Evolutionary conservation across 768 basidiomycete species (phyloP).

Genomic region (Pilatotrama ljubarskyi): DNA sequence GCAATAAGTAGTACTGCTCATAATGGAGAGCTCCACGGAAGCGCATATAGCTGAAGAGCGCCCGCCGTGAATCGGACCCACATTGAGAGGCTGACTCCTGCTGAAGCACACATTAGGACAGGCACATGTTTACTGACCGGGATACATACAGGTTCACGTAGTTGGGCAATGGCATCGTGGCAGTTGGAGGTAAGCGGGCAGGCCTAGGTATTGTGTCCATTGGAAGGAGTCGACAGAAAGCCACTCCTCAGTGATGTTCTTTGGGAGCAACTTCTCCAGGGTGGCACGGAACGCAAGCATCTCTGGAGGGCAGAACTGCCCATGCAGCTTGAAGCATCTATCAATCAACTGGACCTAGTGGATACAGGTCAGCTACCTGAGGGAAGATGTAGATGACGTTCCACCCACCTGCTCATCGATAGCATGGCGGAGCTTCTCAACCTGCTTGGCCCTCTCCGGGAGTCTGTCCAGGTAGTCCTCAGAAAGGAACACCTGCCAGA

Average conservation of each 20-base stretch:
- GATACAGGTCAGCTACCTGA: neutral
- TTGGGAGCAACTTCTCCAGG: conserved; percentile 80
- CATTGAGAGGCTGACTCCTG: conserved; percentile 15
- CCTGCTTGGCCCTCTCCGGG: conserved; percentile 67
- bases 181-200: conserved; percentile 17
- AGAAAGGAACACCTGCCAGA: conserved; percentile 75
- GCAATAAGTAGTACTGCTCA: too few species aligned
- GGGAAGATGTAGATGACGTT: neutral
- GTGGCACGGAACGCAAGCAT: conserved; percentile 94
- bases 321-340: conserved; percentile 81
- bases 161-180: conserved; percentile 19
- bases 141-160: conserved; percentile 17
- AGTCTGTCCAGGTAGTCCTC: conserved; percentile 65
- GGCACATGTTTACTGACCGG: neutral
- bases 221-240: conserved; percentile 56
- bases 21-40: too few species aligned
- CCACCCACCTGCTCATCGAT: conserved; percentile 79
- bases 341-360: conserved; percentile 76
- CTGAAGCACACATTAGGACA: neutral
- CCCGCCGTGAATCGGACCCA: conserved; percentile 28
- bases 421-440: conserved; percentile 69
- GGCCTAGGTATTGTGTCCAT: conserved; percentile 14
- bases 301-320: conserved; percentile 77
- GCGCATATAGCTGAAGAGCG: too few species aligned
- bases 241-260: conserved; percentile 82